phyloP scores from a whole-genome alignment of 768 basidiomycete genomes.

The Psilocybe tampanensis region DNA sequence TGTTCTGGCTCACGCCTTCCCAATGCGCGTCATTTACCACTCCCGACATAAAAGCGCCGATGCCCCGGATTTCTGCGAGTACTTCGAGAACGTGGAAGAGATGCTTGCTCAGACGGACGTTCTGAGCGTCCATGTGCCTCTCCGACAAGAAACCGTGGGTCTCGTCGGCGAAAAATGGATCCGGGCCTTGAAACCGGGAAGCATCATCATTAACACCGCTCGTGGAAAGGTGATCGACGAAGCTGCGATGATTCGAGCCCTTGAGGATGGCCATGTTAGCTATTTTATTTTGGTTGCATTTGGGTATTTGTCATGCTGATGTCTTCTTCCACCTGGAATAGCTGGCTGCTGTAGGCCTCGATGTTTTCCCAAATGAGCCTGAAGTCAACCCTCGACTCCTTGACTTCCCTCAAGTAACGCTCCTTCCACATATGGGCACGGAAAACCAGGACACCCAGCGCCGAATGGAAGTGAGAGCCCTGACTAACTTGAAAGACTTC shows the following conservation, averaged over 20 bases:
- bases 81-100: slow-evolving; percentile 62
- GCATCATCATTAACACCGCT: slow-evolving; percentile 85
- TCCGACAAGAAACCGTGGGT: slow-evolving; percentile 72
- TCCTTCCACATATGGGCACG: slow-evolving; percentile 93
- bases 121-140: slow-evolving; percentile 83
- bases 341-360: slow-evolving; percentile 81
- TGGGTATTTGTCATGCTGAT: slow-evolving; percentile 8
- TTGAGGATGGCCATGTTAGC: slow-evolving; percentile 86
- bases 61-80: slow-evolving; percentile 76
- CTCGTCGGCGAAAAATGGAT: slow-evolving; percentile 79
- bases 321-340: slow-evolving; percentile 28
- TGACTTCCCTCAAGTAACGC: slow-evolving; percentile 78
- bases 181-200: slow-evolving; percentile 72
- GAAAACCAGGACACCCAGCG: slow-evolving; percentile 80
- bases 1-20: slow-evolving; percentile 75
- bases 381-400: slow-evolving; percentile 76
- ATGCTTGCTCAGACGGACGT: slow-evolving; percentile 79
- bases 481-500: slow-evolving; percentile 76
- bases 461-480: slow-evolving; percentile 84
- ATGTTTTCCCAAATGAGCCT: slow-evolving; percentile 88
- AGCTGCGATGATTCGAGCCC: slow-evolving; percentile 79
- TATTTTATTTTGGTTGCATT: neutral
- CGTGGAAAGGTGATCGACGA: slow-evolving; percentile 92
- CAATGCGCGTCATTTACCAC: slow-evolving; percentile 89
- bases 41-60: slow-evolving; percentile 56